Percentiles rank a stretch among this genome's conserved stretches.
These are phyloP conservation scores for Lentinula sp. DNA, from an alignment of 768 basidiomycete species.

Conservation along the genomic window DNA sequence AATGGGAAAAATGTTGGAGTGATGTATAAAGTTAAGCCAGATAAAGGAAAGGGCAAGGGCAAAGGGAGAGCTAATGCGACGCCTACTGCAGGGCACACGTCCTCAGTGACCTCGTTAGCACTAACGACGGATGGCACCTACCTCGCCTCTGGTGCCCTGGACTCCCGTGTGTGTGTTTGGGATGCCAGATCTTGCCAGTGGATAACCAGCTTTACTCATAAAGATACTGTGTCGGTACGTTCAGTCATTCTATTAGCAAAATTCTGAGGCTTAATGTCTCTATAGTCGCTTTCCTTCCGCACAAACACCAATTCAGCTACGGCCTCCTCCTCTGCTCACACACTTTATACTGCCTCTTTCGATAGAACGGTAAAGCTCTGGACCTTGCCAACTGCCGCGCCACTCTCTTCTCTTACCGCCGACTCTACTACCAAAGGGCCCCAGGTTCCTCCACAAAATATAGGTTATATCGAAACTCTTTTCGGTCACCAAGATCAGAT, in stretches of 20 bases:
- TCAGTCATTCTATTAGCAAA: slow-evolving; percentile 1
- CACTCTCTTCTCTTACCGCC: slow-evolving; percentile 72
- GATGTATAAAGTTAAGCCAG: slow-evolving; percentile 54
- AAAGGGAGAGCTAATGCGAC: slow-evolving; percentile 38
- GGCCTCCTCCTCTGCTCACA: slow-evolving; percentile 1
- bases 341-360: slow-evolving; percentile 68
- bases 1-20: slow-evolving; percentile 54
- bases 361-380: slow-evolving; percentile 91
- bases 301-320: slow-evolving; percentile 56
- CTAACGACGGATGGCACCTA: slow-evolving; percentile 81
- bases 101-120: slow-evolving; percentile 80
- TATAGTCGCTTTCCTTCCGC: slow-evolving; percentile 65
- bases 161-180: slow-evolving; percentile 83
- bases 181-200: slow-evolving; percentile 69
- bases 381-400: slow-evolving; percentile 40
- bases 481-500: slow-evolving; percentile 96
- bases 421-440: slow-evolving; percentile 89
- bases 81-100: slow-evolving; percentile 70
- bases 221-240: slow-evolving; percentile 32
- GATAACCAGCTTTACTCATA: slow-evolving; percentile 68
- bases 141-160: slow-evolving; percentile 83
- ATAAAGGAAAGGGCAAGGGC: slow-evolving; percentile 52
- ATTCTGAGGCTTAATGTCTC: not conserved
- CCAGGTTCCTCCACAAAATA: slow-evolving; percentile 61
- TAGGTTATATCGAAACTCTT: slow-evolving; percentile 93